These are phyloP conservation scores for Coemansia sp. DNA, from an alignment of 192 early-diverging fungal genomes.

Conservation along the genomic window DNA sequence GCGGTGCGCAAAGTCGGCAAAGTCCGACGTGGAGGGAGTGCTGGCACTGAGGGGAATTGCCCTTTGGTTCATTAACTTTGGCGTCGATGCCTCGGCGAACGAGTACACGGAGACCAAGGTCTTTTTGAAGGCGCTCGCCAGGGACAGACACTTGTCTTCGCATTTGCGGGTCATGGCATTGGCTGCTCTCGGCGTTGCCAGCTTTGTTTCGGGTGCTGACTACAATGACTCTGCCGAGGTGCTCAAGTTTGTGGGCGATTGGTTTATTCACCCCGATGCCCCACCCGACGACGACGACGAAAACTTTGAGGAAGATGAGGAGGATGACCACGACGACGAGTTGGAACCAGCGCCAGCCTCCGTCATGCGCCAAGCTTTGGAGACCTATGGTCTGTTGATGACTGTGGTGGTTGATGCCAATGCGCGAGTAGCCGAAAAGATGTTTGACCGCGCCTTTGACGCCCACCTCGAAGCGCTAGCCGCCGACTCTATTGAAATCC, in stretches of 20 bases:
- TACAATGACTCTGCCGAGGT: slow-evolving; percentile 31
- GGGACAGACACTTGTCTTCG: background rate
- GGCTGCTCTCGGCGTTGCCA: slow-evolving; percentile 29
- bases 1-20: slow-evolving; percentile 42
- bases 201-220: slow-evolving; percentile 39
- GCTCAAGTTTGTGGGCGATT: slow-evolving; percentile 11
- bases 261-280: slow-evolving; percentile 5
- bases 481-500: slow-evolving; percentile 58
- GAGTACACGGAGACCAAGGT: background rate
- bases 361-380: slow-evolving; percentile 27
- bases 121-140: slow-evolving; percentile 12
- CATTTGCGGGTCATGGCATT: slow-evolving; percentile 22
- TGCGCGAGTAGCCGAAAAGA: slow-evolving; percentile 17
- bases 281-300: background rate
- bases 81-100: slow-evolving; percentile 12
- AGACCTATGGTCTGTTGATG: slow-evolving; percentile 33
- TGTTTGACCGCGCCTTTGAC: slow-evolving; percentile 26
- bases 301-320: background rate
- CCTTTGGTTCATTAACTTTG: slow-evolving; percentile 51
- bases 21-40: slow-evolving; percentile 25
- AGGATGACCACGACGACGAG: background rate
- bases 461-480: slow-evolving; percentile 58
- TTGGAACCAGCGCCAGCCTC: background rate
- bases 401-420: slow-evolving; percentile 28
- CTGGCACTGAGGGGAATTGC: slow-evolving; percentile 26